Base-by-base conservation (phyloP, 1,284 basidiomycete species). In the Apiotrichum brassicae region DNA sequence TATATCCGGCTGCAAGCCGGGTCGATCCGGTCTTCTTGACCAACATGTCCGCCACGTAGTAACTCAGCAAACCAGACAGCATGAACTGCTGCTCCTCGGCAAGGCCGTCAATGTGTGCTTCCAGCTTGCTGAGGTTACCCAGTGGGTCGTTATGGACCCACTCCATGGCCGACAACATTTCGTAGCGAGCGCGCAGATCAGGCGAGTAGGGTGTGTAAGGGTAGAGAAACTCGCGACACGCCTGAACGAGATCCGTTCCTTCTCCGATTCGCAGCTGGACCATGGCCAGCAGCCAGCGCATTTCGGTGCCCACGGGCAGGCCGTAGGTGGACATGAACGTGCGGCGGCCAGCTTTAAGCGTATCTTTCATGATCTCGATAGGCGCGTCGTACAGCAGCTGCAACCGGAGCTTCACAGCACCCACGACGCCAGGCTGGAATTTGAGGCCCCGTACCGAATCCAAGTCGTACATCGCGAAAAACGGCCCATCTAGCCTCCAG, bases 341-440 rank as follows among this genome's bases (percentile, higher is more conserved):
- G 3, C 28, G 12, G 5, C 30, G 12, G 4, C 45, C 53, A 0
- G 23, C 19, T 8, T 37, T 18, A 13, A 60, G 18, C 4, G 62
- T 37, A 0, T 25, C 22, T 6, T 23, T 16, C 18, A 59, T 38
- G 2, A 48, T 49, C 3, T 51, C 48, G 8, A 49, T 14, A 0
- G 65, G 62, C 1, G 64, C 64, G 34, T 65, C 61, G 47, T 56
- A 68, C 6, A 63, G 43, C 1, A 63, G 51, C 12, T 61, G 55
- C 6, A 65, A 49, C 0, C 64, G 58, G 3, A 68, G 47, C 3
- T 51, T 45, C 9, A 59, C 35, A 4, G 28, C 42, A 19, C 56
- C 46, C 28, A 45, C 51, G 4, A 62, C 46, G 13, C 52, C 58
- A 12, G 35, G 34, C 36, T 64, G 61, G 28, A 60, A 37, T 4